phyloP scores from a whole-genome alignment of 352 stramenopile genomes.

The Globisporangium radiosum region DNA sequence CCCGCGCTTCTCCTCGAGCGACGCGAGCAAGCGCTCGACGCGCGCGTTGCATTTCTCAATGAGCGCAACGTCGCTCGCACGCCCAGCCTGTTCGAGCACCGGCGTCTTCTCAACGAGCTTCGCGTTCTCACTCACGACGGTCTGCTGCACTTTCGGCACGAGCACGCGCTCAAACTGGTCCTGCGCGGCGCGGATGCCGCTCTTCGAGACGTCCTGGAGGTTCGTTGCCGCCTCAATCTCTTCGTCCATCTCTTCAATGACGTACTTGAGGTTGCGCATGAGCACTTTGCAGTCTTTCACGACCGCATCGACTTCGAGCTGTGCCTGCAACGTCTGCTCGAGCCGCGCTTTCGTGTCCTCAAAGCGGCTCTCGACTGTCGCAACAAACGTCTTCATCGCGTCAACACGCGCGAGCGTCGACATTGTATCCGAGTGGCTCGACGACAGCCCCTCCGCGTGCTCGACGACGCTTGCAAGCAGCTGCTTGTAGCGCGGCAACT shows the following conservation, averaged over 20 bases:
- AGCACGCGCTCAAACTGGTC: conserved; percentile 62
- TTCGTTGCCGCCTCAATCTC: conserved; percentile 75
- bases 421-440: conserved; percentile 62
- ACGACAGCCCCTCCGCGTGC: conserved; percentile 54
- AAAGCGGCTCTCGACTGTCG: conserved; percentile 63
- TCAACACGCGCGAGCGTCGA: conserved; percentile 68
- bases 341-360: conserved; percentile 54
- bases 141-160: conserved; percentile 65
- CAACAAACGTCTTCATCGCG: conserved; percentile 70
- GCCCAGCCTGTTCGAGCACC: conserved; percentile 48
- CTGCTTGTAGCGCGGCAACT: conserved; percentile 81
- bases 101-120: conserved; percentile 81
- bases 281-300: conserved; percentile 83
- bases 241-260: conserved; percentile 85
- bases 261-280: conserved; percentile 86
- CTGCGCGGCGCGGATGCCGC: conserved; percentile 56
- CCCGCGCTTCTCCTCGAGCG: conserved; percentile 61
- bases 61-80: conserved; percentile 46
- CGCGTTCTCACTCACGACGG: conserved; percentile 67
- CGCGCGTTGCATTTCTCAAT: conserved; percentile 73
- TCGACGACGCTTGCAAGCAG: conserved; percentile 58
- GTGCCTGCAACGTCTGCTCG: conserved; percentile 43
- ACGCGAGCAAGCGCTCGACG: conserved; percentile 61
- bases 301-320: conserved; percentile 71
- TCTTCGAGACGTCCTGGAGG: conserved; percentile 63